These are phyloP conservation scores for Phenoliferia sp. DNA, from an alignment of 1,284 basidiomycete species.

Conservation along the genomic window DNA sequence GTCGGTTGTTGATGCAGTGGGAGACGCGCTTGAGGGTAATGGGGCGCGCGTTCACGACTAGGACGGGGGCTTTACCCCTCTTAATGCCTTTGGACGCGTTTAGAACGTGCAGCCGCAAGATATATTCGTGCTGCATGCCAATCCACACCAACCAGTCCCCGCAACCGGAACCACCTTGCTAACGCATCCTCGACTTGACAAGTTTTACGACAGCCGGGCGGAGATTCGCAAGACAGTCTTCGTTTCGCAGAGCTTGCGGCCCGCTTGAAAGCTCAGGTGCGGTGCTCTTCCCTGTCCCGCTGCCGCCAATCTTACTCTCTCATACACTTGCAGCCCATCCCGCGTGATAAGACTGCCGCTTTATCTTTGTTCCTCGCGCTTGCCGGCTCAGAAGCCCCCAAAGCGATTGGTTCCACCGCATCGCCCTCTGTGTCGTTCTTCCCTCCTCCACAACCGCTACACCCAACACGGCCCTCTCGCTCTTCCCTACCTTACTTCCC, in stretches of 20 bases:
- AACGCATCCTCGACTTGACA: neutral
- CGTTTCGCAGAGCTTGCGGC: neutral
- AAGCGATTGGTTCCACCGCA: neutral
- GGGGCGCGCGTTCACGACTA: too few species aligned
- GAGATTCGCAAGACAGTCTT: neutral
- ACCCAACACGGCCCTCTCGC: neutral
- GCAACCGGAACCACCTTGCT: neutral
- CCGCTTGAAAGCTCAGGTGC: neutral
- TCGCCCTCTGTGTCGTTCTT: neutral
- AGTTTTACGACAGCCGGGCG: neutral
- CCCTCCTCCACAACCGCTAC: neutral
- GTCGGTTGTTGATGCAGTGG: neutral
- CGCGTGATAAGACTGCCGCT: conserved; percentile 3
- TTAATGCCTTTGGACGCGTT: too few species aligned
- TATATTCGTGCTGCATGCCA: too few species aligned
- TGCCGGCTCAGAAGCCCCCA: conserved; percentile 1
- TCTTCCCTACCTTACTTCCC: neutral
- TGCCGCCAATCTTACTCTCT: neutral
- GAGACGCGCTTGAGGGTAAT: neutral
- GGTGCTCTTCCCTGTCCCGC: neutral
- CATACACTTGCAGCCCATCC: neutral
- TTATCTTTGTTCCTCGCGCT: conserved; percentile 5
- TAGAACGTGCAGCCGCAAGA: too few species aligned
- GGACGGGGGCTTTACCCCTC: too few species aligned
- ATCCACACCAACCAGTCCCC: neutral